Evolutionary conservation across 2,329 filamentous ascomycete genomes (phyloP), one percentile per base, ranked within the genome.

Genomic region (Cordyceps tenuipes): DNA sequence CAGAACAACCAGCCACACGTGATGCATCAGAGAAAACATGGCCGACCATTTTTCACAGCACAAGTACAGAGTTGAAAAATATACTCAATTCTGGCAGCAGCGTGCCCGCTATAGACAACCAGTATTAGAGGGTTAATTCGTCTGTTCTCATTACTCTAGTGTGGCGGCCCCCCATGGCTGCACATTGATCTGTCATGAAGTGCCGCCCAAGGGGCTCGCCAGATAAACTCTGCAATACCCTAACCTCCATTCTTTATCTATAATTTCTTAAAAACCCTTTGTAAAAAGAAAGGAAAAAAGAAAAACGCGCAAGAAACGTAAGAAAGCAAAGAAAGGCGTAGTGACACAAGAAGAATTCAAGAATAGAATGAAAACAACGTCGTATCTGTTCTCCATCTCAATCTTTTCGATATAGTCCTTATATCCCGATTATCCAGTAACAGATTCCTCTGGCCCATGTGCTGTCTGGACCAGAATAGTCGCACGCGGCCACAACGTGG

Each of bases 371-470:
- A 31, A 62, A 50, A 57, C 31, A 56, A 46, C 29, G 50, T 53
- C 31, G 21, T 46, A 21, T 39, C 59, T 61, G 52, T 51, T 61
- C 41, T 46, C 29, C 50, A 19, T 60, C 50, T 60, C 58, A 43
- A 50, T 50, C 51, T 48, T 55, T 34, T 34, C 50, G 26, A 10
- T 31, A 49, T 26, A 21, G 58, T 51, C 29, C 51, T 55, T 29
- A 36, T 41, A 29, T 54, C 48, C 48, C 34, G 44, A 59, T 50
- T 55, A 56, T 51, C 50, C 56, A 59, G 56, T 59, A 59, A 62
- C 50, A 48, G 12, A 51, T 23, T 50, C 46, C 13, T 43, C 57
- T 53, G 39, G 47, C 52, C 41, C 57, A 60, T 57, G 51, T 54
- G 39, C 56, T 55, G 46, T 50, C 29, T 48, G 57, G 34, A 31